phyloP scores from a whole-genome alignment of 345 rosid genomes.

The Orychophragmus violaceus region DNA sequence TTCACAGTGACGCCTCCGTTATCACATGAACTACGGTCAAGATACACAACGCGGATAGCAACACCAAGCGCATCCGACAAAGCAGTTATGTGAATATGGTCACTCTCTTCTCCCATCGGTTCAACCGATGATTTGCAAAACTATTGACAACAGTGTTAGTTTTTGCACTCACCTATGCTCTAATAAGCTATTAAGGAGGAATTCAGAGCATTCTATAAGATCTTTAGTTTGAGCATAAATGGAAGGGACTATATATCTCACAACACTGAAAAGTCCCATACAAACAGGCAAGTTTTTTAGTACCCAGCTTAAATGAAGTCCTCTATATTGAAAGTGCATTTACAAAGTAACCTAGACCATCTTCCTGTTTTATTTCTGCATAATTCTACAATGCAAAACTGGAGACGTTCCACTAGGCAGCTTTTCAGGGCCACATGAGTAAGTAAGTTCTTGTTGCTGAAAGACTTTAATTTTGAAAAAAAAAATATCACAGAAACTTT shows the following conservation, averaged over 20 bases:
- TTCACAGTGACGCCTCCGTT: conserved; percentile 65
- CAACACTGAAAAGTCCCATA: background rate
- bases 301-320: background rate
- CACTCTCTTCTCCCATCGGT: conserved; percentile 99
- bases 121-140: conserved; percentile 98
- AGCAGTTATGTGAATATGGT: conserved; percentile 94
- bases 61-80: conserved; percentile 90
- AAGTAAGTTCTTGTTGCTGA: background rate
- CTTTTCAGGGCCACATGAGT: no score
- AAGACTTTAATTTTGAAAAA: background rate
- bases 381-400: background rate
- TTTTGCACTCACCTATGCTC: background rate
- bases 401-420: no score
- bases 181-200: background rate
- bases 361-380: background rate
- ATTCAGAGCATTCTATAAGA: background rate
- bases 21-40: conserved; percentile 93
- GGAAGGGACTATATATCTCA: background rate
- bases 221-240: background rate
- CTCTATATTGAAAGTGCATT: background rate
- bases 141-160: conserved; percentile 36
- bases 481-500: background rate
- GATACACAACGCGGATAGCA: conserved; percentile 86
- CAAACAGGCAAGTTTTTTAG: background rate
- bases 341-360: background rate